Evolutionary conservation across 2,329 filamentous ascomycete genomes (phyloP).

Genomic region (Diplodia scrobiculata): DNA sequence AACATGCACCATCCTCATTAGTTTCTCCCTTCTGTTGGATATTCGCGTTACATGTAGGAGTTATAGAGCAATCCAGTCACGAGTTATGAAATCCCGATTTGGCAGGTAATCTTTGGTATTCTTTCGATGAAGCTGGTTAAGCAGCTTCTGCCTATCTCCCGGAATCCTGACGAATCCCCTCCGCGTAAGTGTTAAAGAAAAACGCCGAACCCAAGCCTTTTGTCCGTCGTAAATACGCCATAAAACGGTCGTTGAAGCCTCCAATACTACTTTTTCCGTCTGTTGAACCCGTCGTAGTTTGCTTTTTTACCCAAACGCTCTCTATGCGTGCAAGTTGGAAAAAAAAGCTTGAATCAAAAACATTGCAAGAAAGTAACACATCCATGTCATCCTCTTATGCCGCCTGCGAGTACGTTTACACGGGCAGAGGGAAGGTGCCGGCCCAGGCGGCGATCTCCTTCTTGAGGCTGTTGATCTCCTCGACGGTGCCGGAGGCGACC

Average conservation of each 20-base stretch:
- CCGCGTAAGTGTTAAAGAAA: constrained; percentile 14
- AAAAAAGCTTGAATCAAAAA: constrained; percentile 7
- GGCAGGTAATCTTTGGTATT: constrained; percentile 18
- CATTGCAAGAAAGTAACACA: constrained; percentile 19
- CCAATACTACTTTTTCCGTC: constrained; percentile 5
- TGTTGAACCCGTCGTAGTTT: constrained; percentile 14
- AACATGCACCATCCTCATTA: neutral
- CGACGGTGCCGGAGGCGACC: constrained; percentile 74
- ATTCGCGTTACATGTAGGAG: neutral
- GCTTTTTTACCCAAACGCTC: neutral
- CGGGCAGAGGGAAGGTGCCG: constrained; percentile 86
- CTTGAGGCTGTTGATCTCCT: constrained; percentile 80
- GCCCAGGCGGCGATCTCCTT: constrained; percentile 91
- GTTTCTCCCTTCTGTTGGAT: neutral
- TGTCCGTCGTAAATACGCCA: constrained; percentile 25
- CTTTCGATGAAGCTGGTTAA: constrained; percentile 18
- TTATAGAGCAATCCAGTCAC: neutral
- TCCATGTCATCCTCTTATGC: neutral
- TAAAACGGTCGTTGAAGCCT: constrained; percentile 29
- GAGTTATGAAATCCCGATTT: neutral
- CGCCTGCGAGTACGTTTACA: constrained; percentile 48
- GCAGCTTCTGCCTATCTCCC: constrained; percentile 13
- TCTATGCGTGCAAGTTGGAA: neutral
- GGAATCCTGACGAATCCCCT: neutral
- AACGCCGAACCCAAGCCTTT: constrained; percentile 25